Evolutionary conservation across 139 green algal genomes (phyloP).

Genomic region (Coelastrella sp.): DNA sequence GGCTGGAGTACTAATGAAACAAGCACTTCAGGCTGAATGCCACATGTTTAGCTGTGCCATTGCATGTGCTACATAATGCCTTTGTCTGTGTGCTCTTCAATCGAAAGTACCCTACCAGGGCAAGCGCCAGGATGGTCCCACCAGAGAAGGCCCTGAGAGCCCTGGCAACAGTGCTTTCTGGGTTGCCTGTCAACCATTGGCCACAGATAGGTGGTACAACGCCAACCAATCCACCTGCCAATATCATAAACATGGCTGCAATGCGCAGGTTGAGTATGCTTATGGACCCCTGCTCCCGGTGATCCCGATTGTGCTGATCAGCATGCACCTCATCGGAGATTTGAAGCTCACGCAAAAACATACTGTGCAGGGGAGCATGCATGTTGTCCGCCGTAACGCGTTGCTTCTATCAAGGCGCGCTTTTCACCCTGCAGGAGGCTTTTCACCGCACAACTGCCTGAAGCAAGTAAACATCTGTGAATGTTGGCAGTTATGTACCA

Average conservation of each 20-base stretch:
- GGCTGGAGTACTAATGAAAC: not conserved
- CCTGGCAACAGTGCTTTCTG: not conserved
- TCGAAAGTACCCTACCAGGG: constrained; percentile 13
- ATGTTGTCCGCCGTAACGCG: not conserved
- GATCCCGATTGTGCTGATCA: no score
- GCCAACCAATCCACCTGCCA: constrained; percentile 21
- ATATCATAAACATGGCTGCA: constrained; percentile 42
- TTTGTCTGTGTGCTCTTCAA: not conserved
- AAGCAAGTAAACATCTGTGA: no score
- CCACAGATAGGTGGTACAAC: constrained; percentile 32
- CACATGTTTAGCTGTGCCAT: not conserved
- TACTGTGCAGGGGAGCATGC: not conserved
- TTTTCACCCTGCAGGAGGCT: no score
- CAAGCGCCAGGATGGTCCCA: constrained; percentile 47
- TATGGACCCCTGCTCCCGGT: no score
- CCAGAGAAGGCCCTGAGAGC: constrained; percentile 5
- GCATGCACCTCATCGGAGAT: no score
- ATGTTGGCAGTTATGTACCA: no score
- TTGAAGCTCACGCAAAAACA: not conserved
- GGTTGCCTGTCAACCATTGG: not conserved
- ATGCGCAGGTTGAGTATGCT: constrained; percentile 44
- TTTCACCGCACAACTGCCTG: no score
- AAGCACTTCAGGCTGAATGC: not conserved
- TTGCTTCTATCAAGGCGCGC: no score
- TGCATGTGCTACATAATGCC: not conserved